Evolutionary conservation across 2,329 filamentous ascomycete genomes (phyloP).

Genomic region (Scleromitrula shiraiana): DNA sequence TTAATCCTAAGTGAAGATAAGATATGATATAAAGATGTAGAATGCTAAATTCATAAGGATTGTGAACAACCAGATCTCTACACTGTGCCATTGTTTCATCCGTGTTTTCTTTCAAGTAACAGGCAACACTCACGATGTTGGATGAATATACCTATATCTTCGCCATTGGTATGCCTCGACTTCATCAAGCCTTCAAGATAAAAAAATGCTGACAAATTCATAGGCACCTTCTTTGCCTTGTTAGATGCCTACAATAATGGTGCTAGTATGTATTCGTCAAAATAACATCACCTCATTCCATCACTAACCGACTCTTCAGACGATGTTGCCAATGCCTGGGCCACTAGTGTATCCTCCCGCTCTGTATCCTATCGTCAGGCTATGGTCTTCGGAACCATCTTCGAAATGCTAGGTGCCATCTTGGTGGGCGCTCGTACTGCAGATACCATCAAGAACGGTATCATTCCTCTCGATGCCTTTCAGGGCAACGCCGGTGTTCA

Average conservation of each 20-base stretch:
- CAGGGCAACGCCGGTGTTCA: conserved; percentile 54
- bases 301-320: conserved; percentile 36
- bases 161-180: no score
- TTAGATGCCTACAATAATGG: conserved; percentile 53
- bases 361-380: conserved; percentile 64
- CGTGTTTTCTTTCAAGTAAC: no score
- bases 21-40: no score
- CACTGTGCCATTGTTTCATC: no score
- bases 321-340: conserved; percentile 80
- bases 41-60: no score
- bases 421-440: conserved; percentile 62
- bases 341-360: conserved; percentile 72
- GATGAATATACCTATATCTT: no score
- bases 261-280: conserved; percentile 25
- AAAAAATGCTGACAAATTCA: no score
- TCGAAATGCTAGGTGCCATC: conserved; percentile 61
- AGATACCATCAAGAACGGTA: conserved; percentile 73
- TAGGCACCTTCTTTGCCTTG: conserved; percentile 38
- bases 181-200: no score
- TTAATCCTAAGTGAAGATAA: no score
- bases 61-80: no score
- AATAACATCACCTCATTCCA: not conserved
- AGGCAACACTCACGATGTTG: no score
- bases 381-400: conserved; percentile 57
- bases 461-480: conserved; percentile 55